Base-by-base conservation (phyloP, 345 rosid genomes). In the Cardiospermum halicacabum region DNA sequence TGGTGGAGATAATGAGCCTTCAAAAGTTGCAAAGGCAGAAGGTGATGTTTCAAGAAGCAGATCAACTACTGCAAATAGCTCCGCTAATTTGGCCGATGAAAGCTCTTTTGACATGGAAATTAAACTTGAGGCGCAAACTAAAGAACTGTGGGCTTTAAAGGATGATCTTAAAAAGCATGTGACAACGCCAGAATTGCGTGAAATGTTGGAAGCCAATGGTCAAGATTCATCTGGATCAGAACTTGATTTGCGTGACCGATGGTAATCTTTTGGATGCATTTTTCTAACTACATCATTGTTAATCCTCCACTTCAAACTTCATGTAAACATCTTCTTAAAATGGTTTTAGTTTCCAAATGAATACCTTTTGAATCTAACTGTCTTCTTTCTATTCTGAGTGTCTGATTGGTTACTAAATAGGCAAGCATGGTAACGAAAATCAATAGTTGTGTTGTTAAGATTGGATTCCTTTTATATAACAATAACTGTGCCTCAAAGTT, bases 161-260 rank as follows among this genome's bases (percentile, higher is more conserved):
- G 97, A 94, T 81, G 80, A 80, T 63, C 79, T 94, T 56, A 91
- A 87, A 79, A 85, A 83, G 79, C 70, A 89, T 77, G 92, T 87
- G 31, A 76, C 85, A 61, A 79, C 89, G 48, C 81, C 70, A 31
- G 95, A 87, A 84, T 30, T 91, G 82, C 91, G 91, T 37, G 81
- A 83, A 77, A 83, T 94, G 91, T 96, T 94, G 69, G 87, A 80
- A 58, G 68, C 65, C 63, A 91, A 91, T 75, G 80, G 53, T 71
- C 97, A 94, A 74, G 89, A 85, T 72, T 71, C 92, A 49, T 65
- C 85, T 69, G 96, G 97, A 77, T 78, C 97, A 55, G 97, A 94
- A 74, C 86, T 91, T 74, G 93, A 84, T 77, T 75, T 94, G 74
- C 87, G 95, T 5, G 99, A 91, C 62, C 78, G 74, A 26, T 94